Conservation (phyloP, 352 stramenopile genomes). For the Blastocystis sp. region DNA sequence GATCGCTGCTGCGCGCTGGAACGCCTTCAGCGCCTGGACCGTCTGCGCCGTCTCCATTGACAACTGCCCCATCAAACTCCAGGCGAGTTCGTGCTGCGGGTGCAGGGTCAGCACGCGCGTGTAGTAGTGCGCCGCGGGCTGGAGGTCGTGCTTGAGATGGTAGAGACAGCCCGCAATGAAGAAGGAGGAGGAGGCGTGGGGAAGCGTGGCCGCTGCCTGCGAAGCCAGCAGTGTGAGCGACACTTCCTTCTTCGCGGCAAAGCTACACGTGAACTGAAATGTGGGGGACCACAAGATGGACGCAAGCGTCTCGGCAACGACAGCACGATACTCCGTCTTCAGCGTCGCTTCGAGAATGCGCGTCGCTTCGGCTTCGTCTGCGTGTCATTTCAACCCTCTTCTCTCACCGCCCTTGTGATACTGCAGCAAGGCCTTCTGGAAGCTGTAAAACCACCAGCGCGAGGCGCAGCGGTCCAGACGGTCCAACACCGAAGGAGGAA, state of each 20-base stretch:
- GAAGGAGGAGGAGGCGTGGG: neutral
- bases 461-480: neutral
- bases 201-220: neutral
- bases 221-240: neutral
- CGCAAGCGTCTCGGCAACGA: neutral
- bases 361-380: neutral
- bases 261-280: neutral
- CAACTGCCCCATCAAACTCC: slow-evolving; percentile 15
- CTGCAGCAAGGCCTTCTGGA: neutral
- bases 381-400: neutral
- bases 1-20: neutral
- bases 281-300: neutral
- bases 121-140: neutral
- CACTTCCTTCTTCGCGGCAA: neutral
- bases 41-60: neutral
- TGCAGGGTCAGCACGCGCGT: neutral
- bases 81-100: slow-evolving; percentile 2
- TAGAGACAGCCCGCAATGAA: neutral
- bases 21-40: neutral
- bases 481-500: neutral
- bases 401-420: neutral
- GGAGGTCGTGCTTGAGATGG: neutral
- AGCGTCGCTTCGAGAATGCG: too few species aligned
- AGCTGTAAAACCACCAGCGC: slow-evolving; percentile 33
- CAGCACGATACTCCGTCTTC: neutral